Base-by-base conservation (phyloP, 768 basidiomycete species). In the Mycena belliarum region DNA sequence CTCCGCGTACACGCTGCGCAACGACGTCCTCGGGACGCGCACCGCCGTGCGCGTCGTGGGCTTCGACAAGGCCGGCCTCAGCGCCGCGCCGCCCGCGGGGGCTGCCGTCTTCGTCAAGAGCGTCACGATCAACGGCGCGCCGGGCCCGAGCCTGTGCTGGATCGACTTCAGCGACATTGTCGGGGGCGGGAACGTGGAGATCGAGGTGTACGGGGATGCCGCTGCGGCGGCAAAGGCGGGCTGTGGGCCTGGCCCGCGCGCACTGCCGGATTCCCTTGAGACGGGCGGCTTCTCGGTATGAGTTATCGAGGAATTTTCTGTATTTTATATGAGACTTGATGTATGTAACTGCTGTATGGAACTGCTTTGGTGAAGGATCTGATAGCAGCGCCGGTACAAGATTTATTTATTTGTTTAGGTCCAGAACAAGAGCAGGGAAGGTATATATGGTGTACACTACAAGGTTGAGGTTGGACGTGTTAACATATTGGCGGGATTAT, bases 51-150 rank as follows among this genome's bases (percentile, higher is more conserved):
- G 66, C n/a, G 80, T 81, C 1, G 50, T 60, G 18, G 71, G 71
- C 35, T 82, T 82, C 52, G 80, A 82, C 61, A 56, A 61, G 18
- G 49, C 67, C 10, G 71, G 75, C 8, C 64, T 82, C 15, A 59
- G 61, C 18, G 65, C 67, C n/a, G 59, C 72, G 15, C 80, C 79
- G 10, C 74, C 78, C 0, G 59, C 67, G 2, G 75, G 75, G 14
- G 79, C 78, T 44, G 64, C 68, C 9, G 42, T 82, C 6, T 79
- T 72, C 64, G 79, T 82, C 11, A 76, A 79, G 61, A 71, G 72
- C 45, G 71, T 82, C 10, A 73, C 65, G 2, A 69, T 82, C 25
- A 78, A 80, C 62, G 81, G 81, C 4, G 57, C 63, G 29, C 40
- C 55, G 29, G 71, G 61, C 29, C 64, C 67, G 12, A 77, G 73